Evolutionary conservation across 768 basidiomycete genomes (phyloP), one percentile per base, ranked within the genome.

Genomic region (Pulveroboletus sp.): DNA sequence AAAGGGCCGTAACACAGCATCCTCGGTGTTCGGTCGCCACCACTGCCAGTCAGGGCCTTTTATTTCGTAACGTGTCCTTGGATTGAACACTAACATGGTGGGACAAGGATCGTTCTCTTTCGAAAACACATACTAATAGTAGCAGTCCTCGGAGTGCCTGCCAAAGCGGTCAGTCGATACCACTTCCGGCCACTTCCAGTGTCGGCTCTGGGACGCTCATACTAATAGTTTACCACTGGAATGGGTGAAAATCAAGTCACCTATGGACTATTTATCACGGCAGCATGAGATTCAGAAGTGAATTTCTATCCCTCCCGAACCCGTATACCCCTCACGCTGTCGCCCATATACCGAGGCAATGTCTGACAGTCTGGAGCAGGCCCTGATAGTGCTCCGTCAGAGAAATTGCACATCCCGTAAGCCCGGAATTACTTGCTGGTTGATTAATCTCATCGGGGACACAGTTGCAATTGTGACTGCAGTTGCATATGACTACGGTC

Each of bases 401-500:
- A 35, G 17, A 14, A 42, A 41, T 21, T 55, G 33, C 8, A 37
- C 27, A 5, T 47, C 49, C 5, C 18, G 53, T 55, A 26, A 9
- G 44, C 35, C 3, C 27, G 0, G 8, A 5, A 18, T 18, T 11
- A 9, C 11, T 17, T 15, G 15, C 30, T 28, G n/a, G 8, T 35
- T n/a, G 31, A 39, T 30, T 24, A 21, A 37, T 28, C 46, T 40
- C 39, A 46, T 32, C 27, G 8, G 8, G 14, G 18, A 8, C 11
- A 24, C 42, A 55, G 54, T 55, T 14, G 51, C 39, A 8, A 47
- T 51, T 14, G 42, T 39, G 9, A 26, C 32, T 4, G 51, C 37
- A 6, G 42, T 54, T 15, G 30, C 3, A 17, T 55, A 55, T 14
- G 56, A 57, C 46, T 52, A 46, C n/a, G 12, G 56, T 50, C 14